Evolutionary conservation across 2,329 filamentous ascomycete species (phyloP).

Genomic region (Metarhizium rileyi): DNA sequence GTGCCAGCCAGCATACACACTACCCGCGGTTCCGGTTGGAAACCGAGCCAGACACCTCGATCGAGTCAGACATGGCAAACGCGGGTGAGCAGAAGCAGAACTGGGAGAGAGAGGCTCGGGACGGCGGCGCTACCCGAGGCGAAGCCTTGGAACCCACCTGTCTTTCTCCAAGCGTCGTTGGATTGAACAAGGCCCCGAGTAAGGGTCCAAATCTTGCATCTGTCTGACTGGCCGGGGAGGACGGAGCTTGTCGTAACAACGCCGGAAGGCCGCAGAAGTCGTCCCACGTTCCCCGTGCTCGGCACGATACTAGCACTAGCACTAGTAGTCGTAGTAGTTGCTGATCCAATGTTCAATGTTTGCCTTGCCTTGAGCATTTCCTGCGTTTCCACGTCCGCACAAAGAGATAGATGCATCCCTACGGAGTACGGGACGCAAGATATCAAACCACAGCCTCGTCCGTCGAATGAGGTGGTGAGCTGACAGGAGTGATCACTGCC

Average conservation of each 20-base stretch:
- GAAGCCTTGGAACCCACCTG: not conserved
- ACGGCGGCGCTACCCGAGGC: constrained; percentile 9
- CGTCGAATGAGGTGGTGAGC: not conserved
- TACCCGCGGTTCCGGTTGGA: not conserved
- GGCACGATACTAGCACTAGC: not conserved
- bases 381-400: too few species aligned
- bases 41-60: not conserved
- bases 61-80: not conserved
- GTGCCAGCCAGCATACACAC: not conserved
- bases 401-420: not conserved
- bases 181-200: not conserved
- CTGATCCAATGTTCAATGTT: too few species aligned
- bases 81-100: not conserved
- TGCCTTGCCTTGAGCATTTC: too few species aligned
- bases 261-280: constrained; percentile 7
- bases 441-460: not conserved
- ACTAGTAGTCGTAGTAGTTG: too few species aligned
- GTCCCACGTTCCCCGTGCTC: not conserved
- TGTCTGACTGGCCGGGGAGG: not conserved
- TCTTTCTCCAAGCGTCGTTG: not conserved
- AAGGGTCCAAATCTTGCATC: not conserved
- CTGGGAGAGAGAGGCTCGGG: constrained; percentile 2
- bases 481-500: not conserved
- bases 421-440: not conserved
- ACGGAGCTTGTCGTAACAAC: constrained; percentile 6